Evolutionary conservation across 495 filamentous ascomycete species (phyloP).

Genomic region (Articulospora tetracladia): DNA sequence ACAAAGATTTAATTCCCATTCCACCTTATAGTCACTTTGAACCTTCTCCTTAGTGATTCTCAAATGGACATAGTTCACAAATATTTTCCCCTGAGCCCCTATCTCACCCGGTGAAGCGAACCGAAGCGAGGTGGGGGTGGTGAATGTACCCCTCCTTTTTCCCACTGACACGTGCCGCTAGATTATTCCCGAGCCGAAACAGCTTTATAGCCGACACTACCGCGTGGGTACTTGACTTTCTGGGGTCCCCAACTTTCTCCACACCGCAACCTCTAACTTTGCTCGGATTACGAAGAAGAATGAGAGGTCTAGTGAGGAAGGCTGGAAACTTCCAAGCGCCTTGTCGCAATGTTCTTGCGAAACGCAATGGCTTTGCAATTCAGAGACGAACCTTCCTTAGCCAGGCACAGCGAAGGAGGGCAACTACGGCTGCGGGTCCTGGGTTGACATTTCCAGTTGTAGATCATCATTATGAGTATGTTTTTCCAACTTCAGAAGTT

Average conservation of each 20-base stretch:
- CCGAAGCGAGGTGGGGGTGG: no score
- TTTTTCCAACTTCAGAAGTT: background rate
- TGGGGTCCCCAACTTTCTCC: background rate
- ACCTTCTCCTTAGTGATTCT: no score
- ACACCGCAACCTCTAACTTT: background rate
- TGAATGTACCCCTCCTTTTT: no score
- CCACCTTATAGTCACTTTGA: no score
- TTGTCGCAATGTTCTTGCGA: background rate
- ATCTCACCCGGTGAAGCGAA: no score
- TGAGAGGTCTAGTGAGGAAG: background rate
- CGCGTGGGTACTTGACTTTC: background rate
- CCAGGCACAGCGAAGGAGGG: conserved; percentile 6
- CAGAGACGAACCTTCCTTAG: background rate
- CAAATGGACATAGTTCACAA: no score
- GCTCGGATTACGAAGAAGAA: background rate
- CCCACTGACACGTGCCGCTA: no score
- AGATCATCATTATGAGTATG: conserved; percentile 25
- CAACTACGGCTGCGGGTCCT: background rate
- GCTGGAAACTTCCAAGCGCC: background rate
- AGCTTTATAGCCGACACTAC: no score
- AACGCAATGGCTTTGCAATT: background rate
- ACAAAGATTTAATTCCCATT: no score
- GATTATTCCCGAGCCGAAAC: no score
- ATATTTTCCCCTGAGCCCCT: no score
- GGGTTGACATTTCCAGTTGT: conserved; percentile 11